These are phyloP conservation scores for Aspergillus tamarii DNA, from an alignment of 2,329 filamentous ascomycete species.

Conservation along the genomic window DNA sequence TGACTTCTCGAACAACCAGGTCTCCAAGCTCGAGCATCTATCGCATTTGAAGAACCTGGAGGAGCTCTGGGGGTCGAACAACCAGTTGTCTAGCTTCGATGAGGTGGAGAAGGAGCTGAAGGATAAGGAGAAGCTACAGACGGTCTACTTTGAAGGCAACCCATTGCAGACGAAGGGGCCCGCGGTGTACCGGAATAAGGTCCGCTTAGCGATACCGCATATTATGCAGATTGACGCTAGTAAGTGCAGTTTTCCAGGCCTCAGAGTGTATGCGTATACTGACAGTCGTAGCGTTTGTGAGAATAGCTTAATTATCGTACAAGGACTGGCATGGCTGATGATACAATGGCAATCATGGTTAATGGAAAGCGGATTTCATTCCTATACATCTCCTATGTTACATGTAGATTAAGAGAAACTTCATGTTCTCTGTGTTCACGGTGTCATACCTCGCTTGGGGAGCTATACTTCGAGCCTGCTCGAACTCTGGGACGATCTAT, in stretches of 20 bases:
- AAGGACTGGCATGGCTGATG: not conserved
- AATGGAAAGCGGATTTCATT: not conserved
- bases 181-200: slow-evolving; percentile 93
- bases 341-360: slow-evolving; percentile 2
- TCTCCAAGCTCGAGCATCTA: slow-evolving; percentile 74
- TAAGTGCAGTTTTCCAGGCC: slow-evolving; percentile 44
- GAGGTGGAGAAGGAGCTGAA: slow-evolving; percentile 77
- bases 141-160: slow-evolving; percentile 96
- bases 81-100: slow-evolving; percentile 75
- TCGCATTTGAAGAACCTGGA: slow-evolving; percentile 71
- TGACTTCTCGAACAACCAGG: slow-evolving; percentile 87
- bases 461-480: not conserved
- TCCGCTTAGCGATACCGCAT: slow-evolving; percentile 82
- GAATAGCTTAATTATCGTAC: slow-evolving; percentile 19
- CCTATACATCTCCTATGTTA: not conserved
- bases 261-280: slow-evolving; percentile 9
- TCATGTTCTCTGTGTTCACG: not conserved
- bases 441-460: not conserved
- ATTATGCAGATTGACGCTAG: slow-evolving; percentile 95
- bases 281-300: slow-evolving; percentile 34
- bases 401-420: not conserved
- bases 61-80: slow-evolving; percentile 94
- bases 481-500: not conserved
- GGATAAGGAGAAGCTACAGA: slow-evolving; percentile 79
- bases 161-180: slow-evolving; percentile 78